Conservation (phyloP, 306 rosid species). For the Trifolium pratense region DNA sequence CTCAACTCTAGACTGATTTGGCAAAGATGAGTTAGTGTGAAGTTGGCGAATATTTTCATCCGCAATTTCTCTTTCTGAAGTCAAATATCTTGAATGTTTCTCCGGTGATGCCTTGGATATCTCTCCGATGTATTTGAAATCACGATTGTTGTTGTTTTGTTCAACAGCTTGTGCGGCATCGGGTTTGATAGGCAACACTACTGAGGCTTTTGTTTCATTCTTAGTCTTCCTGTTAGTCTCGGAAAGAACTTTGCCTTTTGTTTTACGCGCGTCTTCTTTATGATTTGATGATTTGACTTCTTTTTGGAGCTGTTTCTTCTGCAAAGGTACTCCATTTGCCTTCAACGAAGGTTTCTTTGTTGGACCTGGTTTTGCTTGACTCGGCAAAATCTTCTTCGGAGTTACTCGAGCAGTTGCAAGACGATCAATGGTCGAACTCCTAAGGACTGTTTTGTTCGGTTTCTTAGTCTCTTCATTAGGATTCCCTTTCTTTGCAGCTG, state of each 20-base stretch:
- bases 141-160: conserved; percentile 30
- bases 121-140: no score
- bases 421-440: conserved; percentile 83
- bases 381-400: conserved; percentile 54
- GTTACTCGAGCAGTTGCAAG: conserved; percentile 69
- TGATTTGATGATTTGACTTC: conserved; percentile 59
- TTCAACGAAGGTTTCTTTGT: conserved; percentile 61
- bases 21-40: conserved; percentile 33
- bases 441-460: conserved; percentile 62
- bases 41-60: conserved; percentile 41
- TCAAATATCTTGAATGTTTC: conserved; percentile 43
- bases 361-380: conserved; percentile 50
- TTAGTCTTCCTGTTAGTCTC: conserved; percentile 47
- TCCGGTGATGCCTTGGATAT: conserved; percentile 28
- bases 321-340: conserved; percentile 50
- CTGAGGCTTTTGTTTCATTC: conserved; percentile 45
- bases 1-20: conserved; percentile 40
- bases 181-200: conserved; percentile 48
- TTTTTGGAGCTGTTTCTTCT: conserved; percentile 63
- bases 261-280: conserved; percentile 46
- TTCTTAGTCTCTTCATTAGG: conserved; percentile 62
- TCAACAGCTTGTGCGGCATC: conserved; percentile 42
- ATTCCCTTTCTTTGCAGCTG: conserved; percentile 57
- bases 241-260: conserved; percentile 47
- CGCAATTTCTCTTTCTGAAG: conserved; percentile 36